Base-by-base conservation (phyloP, 768 basidiomycete genomes). In the Ramaria rubella region DNA sequence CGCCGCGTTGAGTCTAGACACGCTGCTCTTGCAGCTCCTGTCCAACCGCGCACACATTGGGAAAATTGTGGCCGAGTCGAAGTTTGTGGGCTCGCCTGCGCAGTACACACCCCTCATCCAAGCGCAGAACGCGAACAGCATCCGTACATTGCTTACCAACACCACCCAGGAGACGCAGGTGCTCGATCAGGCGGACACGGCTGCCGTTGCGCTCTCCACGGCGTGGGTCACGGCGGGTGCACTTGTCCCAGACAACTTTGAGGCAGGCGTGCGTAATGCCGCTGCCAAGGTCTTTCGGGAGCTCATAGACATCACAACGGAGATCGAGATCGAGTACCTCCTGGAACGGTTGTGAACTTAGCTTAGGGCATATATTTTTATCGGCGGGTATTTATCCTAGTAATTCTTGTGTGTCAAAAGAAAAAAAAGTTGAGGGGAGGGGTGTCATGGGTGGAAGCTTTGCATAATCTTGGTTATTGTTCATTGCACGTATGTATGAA, bases 141-240 rank as follows among this genome's bases (percentile, higher is more conserved):
- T 53, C n/a, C 31, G 24, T 17, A 30, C 42, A 3, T 31, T 19
- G n/a, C 52, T 61, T 21, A 58, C 57, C 5, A 62, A 62, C 31
- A 57, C 42, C n/a, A 59, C 62, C 6, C 62, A 63, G 42, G 62
- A 63, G 45, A 49, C 57, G 15, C 55, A 53, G 40, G 60, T 63
- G 2, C 49, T 59, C 5, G 58, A 58, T 17, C 58, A 61, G 33
- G 62, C 62, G 4, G 46, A 58, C n/a, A 36, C 49, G 17, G 60
- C 58, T n/a, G 57, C 60, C 2, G 29, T 23, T 17, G 58, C 62
- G n/a, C 58, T 63, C 38, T 36, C 26, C 3, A 12, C n/a, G 34
- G 58, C 49, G 2, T 50, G 30, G 24, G 15, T 14, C 5, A 21
- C 24, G 1, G 3, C 49, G n/a, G 49, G 49, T 14, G 26, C 14